phyloP scores from a whole-genome alignment of 495 filamentous ascomycete genomes.

The Annulohypoxylon nitens region DNA sequence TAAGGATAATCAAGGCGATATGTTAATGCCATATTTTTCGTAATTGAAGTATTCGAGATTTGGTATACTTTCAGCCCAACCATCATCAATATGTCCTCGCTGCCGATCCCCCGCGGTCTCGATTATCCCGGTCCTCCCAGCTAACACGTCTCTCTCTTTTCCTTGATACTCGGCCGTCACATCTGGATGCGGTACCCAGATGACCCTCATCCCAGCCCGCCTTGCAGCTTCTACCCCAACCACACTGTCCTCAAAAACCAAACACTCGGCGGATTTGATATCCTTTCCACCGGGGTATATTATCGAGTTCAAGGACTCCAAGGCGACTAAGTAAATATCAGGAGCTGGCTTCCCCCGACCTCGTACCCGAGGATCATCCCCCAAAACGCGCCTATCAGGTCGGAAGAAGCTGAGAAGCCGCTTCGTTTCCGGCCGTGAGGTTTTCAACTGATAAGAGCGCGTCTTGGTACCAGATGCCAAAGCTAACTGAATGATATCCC shows the following conservation, averaged over 20 bases:
- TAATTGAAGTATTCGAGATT: neutral
- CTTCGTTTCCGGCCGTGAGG: neutral
- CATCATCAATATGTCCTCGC: too few relatives aligned
- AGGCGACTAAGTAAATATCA: neutral
- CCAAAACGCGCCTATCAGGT: neutral
- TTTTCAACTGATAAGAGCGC: neutral
- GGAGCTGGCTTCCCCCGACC: neutral
- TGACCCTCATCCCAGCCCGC: conserved; percentile 1
- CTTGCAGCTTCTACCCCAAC: neutral
- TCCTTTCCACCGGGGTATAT: neutral
- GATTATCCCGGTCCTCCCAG: neutral
- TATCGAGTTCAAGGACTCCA: neutral
- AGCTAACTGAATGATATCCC: neutral
- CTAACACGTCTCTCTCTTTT: neutral
- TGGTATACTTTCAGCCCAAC: neutral
- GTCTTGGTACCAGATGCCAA: neutral
- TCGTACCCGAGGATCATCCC: neutral
- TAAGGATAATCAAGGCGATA: neutral
- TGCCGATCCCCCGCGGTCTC: neutral
- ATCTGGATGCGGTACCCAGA: neutral
- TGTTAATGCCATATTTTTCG: neutral
- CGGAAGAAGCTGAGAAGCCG: neutral
- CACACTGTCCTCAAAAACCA: neutral
- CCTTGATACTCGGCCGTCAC: neutral
- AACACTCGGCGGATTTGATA: neutral